Percentiles rank a stretch among this genome's conserved stretches.
These are phyloP conservation scores for Anthracocystis panici-leucophaei DNA, from an alignment of 1,284 basidiomycete species.

Conservation along the genomic window DNA sequence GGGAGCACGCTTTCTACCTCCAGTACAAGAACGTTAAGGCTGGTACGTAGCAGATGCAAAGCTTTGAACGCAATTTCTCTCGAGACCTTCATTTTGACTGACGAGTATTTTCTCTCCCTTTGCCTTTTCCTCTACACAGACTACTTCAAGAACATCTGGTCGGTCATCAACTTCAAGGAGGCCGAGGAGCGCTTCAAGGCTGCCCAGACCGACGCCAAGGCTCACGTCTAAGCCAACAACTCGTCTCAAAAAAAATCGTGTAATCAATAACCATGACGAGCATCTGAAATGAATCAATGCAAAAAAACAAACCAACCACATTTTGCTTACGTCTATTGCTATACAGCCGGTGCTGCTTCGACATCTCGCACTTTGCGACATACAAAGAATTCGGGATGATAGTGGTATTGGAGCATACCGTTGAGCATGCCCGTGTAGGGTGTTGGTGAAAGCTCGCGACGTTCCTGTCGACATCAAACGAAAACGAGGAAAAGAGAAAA, in stretches of 20 bases:
- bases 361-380: conserved; percentile 63
- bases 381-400: conserved; percentile 74
- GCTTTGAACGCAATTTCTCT: neutral
- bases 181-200: conserved; percentile 68
- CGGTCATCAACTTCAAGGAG: conserved; percentile 70
- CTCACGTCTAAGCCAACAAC: conserved; percentile 31
- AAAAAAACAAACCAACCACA: neutral
- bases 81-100: neutral
- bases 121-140: conserved; percentile 12
- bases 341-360: conserved; percentile 50
- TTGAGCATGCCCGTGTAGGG: conserved; percentile 87
- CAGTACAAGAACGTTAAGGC: conserved; percentile 66
- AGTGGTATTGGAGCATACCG: conserved; percentile 89
- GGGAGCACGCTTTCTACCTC: conserved; percentile 80
- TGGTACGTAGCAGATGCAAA: conserved; percentile 8
- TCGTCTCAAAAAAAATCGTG: conserved; percentile 2
- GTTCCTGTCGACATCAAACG: conserved; percentile 75
- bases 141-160: conserved; percentile 70
- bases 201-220: conserved; percentile 58
- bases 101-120: neutral
- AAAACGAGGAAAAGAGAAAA: neutral
- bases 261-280: conserved; percentile 13
- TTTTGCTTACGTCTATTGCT: neutral
- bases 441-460: conserved; percentile 79
- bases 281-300: conserved; percentile 17